phyloP scores from a whole-genome alignment of 1,284 basidiomycete genomes.

The Chalciporus piperatoides region DNA sequence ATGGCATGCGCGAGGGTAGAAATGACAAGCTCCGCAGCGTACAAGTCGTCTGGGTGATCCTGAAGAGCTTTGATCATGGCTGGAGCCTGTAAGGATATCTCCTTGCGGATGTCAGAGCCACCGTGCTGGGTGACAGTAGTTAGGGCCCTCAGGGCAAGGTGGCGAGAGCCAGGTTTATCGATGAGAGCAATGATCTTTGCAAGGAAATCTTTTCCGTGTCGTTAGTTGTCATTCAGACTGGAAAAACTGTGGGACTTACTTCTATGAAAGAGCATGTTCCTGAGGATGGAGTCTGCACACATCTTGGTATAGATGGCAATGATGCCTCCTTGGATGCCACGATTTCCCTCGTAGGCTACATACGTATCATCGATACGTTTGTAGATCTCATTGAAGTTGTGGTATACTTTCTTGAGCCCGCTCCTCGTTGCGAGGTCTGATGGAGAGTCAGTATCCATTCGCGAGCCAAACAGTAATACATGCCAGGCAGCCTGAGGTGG shows the following conservation, averaged over 20 bases:
- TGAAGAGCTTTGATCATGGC: slow-evolving; percentile 43
- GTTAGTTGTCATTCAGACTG: not conserved
- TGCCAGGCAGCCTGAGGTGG: slow-evolving; percentile 50
- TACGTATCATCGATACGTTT: slow-evolving; percentile 44
- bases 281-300: slow-evolving; percentile 52
- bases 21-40: slow-evolving; percentile 47
- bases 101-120: slow-evolving; percentile 42
- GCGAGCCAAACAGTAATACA: slow-evolving; percentile 9
- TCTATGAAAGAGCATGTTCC: slow-evolving; percentile 51
- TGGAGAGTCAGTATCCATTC: not conserved
- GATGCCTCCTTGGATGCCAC: slow-evolving; percentile 47
- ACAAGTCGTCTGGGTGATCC: slow-evolving; percentile 45
- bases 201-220: slow-evolving; percentile 41
- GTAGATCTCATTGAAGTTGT: slow-evolving; percentile 48
- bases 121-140: slow-evolving; percentile 58
- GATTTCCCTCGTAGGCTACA: slow-evolving; percentile 33
- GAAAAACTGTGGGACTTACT: slow-evolving; percentile 32
- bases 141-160: slow-evolving; percentile 51
- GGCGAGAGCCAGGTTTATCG: slow-evolving; percentile 40
- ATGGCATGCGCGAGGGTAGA: slow-evolving; percentile 50
- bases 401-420: slow-evolving; percentile 57
- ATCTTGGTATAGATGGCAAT: slow-evolving; percentile 59
- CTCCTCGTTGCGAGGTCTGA: slow-evolving; percentile 51
- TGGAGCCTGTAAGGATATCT: slow-evolving; percentile 44
- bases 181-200: slow-evolving; percentile 52